Percentiles rank a stretch among this genome's conserved stretches.
phyloP scores from a whole-genome alignment of 2,329 filamentous ascomycete species.

The Fusarium sp. region DNA sequence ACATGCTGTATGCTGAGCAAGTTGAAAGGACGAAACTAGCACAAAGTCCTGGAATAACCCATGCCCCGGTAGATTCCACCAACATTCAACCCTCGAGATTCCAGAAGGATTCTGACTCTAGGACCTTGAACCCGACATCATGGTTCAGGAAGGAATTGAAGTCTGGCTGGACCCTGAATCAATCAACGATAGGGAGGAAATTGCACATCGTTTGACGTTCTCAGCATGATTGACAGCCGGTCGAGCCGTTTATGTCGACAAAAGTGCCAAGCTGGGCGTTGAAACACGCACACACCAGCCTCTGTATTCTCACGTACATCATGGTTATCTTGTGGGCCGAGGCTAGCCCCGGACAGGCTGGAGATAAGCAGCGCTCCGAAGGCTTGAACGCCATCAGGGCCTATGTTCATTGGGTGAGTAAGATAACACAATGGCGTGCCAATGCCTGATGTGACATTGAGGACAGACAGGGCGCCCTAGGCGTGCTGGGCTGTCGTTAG shows the following conservation, averaged over 20 bases:
- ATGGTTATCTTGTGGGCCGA: conserved; percentile 32
- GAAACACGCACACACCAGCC: not conserved
- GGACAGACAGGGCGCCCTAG: not conserved
- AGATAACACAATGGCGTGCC: conserved; percentile 30
- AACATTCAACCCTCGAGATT: not conserved
- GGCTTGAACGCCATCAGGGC: conserved; percentile 26
- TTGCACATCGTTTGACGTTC: conserved; percentile 1
- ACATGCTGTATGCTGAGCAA: not conserved
- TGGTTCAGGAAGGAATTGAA: not conserved
- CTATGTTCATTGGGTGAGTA: conserved; percentile 27
- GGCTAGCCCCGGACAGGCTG: conserved; percentile 39
- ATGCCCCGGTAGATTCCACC: not conserved
- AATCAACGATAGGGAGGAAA: conserved; percentile 2
- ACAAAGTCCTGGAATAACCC: not conserved
- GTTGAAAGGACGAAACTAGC: not conserved
- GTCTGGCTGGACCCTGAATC: conserved; percentile 19
- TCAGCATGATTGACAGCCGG: conserved; percentile 18
- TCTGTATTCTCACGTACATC: conserved; percentile 10
- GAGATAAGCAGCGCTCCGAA: conserved; percentile 39
- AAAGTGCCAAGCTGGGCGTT: conserved; percentile 30
- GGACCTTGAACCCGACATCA: not conserved
- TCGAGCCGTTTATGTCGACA: conserved; percentile 27
- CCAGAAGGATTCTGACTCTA: conserved; percentile 12
- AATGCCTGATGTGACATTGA: conserved; percentile 19
- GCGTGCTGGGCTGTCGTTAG: not conserved